Evolutionary conservation across 108 stramenopile genomes (phyloP).

Genomic region (Fragilaria crotonensis): DNA sequence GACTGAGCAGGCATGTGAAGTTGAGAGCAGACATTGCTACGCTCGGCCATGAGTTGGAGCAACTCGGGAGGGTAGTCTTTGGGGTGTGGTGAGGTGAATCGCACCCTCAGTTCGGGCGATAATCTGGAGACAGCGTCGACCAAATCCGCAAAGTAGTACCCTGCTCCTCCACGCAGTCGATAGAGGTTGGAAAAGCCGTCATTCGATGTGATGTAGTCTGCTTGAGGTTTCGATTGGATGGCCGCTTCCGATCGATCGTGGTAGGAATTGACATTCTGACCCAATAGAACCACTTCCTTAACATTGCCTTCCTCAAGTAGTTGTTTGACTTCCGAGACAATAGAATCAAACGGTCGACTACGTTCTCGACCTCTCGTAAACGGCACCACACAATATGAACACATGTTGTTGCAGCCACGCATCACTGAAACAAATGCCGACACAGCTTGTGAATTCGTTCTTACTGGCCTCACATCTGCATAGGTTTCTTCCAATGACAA

Average conservation of each 20-base stretch:
- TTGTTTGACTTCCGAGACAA: constrained; percentile 76
- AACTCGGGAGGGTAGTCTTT: constrained; percentile 94
- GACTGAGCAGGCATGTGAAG: constrained; percentile 97
- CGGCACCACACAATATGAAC: constrained; percentile 97
- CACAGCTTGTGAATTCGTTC: constrained; percentile 39
- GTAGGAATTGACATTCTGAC: constrained; percentile 99
- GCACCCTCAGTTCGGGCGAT: constrained; percentile 89
- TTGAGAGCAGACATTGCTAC: constrained; percentile 84
- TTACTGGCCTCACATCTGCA: constrained; percentile 90
- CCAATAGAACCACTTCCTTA: constrained; percentile 91
- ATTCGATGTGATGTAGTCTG: constrained; percentile 59
- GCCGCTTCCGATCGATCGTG: constrained; percentile 75
- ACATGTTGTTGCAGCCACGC: constrained; percentile 98
- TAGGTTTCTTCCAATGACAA: constrained; percentile 95
- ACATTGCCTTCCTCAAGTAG: constrained; percentile 72
- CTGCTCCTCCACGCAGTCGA: constrained; percentile 65
- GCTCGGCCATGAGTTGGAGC: constrained; percentile 86
- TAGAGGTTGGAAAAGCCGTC: constrained; percentile 81
- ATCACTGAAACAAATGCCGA: constrained; percentile 93
- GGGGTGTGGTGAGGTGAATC: constrained; percentile 98
- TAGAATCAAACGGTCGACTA: constrained; percentile 76
- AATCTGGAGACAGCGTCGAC: constrained; percentile 74
- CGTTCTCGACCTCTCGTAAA: constrained; percentile 94
- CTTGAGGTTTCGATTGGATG: constrained; percentile 20
- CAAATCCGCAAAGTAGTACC: constrained; percentile 92